Base-by-base conservation (phyloP, 1,284 basidiomycete genomes). In the Macrocystidia cucumis region DNA sequence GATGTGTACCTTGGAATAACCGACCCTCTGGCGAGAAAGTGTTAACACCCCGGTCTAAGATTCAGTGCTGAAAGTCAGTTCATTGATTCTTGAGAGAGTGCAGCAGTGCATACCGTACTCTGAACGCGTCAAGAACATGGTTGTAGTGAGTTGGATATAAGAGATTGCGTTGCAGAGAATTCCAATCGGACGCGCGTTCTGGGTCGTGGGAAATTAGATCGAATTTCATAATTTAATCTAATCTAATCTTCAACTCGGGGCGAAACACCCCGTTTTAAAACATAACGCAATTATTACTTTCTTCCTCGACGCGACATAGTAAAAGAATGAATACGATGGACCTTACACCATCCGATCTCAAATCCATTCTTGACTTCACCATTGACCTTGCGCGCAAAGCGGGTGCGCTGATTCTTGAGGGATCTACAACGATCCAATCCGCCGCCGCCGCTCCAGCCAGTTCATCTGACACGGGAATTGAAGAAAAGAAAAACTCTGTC, bases 21-120 rank as follows among this genome's bases (percentile, higher is more conserved):
- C 89, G 87, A 34, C 90, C 93, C 63, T 98, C 95, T 4, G 96
- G 96, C 19, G 95, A 98, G 72, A 98, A 98, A 49, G 95, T 98
- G 70, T 96, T 97, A 43, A 97, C 93, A 69, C 93, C 93, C 51
- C 93, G 85, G 67, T 97, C 92, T 91, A 44, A 12, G 7, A 26
- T 4, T 11, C 12, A n/a, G n/a, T n/a, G n/a, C n/a, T n/a, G 16
- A 16, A 34, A 24, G 27, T 34, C 23, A 24, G 39, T 40, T 23
- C 17, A 31, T 9, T 30, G 8, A 33, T 12, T 11, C 6, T 9
- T 3, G 18, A 11, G 25, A 9, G 22, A 32, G 19, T 7, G 4
- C n/a, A 2, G 3, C 21, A 5, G 19, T 23, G 39, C 64, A 39
- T 51, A 87, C 88, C 89, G 62, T 91, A 92, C 69, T 91, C 89